phyloP scores from a whole-genome alignment of 1,139 yeast species.

The Yamadazyma membranifaciens region DNA sequence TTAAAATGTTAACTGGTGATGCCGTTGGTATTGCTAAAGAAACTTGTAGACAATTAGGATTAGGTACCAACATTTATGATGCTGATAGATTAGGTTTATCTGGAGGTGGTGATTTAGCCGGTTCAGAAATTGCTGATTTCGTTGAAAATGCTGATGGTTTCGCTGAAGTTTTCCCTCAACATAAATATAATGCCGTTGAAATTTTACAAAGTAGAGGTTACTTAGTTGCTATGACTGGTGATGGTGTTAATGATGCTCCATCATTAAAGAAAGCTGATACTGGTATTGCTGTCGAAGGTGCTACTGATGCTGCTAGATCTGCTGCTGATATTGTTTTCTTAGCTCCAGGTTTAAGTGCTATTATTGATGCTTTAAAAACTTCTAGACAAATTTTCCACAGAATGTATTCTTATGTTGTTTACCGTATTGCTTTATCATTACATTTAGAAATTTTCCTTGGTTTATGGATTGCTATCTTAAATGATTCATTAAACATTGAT shows the following conservation, averaged over 20 bases:
- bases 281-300: conserved; percentile 97
- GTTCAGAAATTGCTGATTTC: conserved; percentile 93
- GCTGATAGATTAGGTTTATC: conserved; percentile 96
- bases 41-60: conserved; percentile 96
- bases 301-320: conserved; percentile 94
- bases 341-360: conserved; percentile 95
- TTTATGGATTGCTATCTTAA: conserved; percentile 90
- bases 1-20: conserved; percentile 98
- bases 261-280: conserved; percentile 95
- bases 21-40: conserved; percentile 99
- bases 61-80: conserved; percentile 95
- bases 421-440: conserved; percentile 91
- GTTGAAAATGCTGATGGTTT: conserved; percentile 97
- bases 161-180: conserved; percentile 97
- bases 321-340: conserved; percentile 96
- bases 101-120: conserved; percentile 96
- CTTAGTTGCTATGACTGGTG: conserved; percentile 98
- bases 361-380: conserved; percentile 90
- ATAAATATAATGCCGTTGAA: conserved; percentile 90
- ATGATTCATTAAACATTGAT: conserved; percentile 78
- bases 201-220: conserved; percentile 88
- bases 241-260: conserved; percentile 97
- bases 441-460: conserved; percentile 92
- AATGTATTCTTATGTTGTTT: conserved; percentile 94
- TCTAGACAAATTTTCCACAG: conserved; percentile 98